Conservation (phyloP, 805 yeast genomes). For the Myxozyma geophila region DNA sequence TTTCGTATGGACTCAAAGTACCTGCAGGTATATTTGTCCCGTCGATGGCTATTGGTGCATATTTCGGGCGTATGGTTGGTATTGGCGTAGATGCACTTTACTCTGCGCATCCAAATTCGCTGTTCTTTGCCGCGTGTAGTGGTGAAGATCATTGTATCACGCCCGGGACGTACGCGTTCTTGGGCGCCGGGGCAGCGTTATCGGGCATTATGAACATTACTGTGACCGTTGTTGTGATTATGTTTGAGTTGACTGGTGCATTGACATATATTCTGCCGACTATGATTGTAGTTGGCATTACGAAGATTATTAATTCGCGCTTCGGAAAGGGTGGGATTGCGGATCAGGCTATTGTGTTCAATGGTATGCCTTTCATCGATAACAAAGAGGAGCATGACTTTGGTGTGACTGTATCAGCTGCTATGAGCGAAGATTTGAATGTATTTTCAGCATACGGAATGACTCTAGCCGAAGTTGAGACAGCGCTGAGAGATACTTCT, state of each 20-base stretch:
- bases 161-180: constrained; percentile 92
- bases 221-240: constrained; percentile 88
- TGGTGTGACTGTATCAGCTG: constrained; percentile 56
- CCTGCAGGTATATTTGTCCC: constrained; percentile 98
- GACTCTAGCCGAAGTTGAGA: constrained; percentile 37
- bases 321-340: constrained; percentile 91
- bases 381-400: constrained; percentile 67
- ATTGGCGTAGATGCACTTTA: constrained; percentile 62
- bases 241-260: constrained; percentile 97
- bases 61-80: constrained; percentile 88
- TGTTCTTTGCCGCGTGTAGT: constrained; percentile 49
- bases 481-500: constrained; percentile 32
- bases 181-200: constrained; percentile 95
- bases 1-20: constrained; percentile 89
- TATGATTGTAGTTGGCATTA: constrained; percentile 91
- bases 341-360: constrained; percentile 87
- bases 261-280: constrained; percentile 88
- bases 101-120: constrained; percentile 47
- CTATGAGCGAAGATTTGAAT: constrained; percentile 58
- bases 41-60: constrained; percentile 95
- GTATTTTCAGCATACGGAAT: constrained; percentile 35
- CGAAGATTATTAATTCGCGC: constrained; percentile 75
- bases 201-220: constrained; percentile 94
- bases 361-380: constrained; percentile 83
- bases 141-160: constrained; percentile 65